These are phyloP conservation scores for Penicillium sp. DNA, from an alignment of 2,329 filamentous ascomycete genomes.

Conservation along the genomic window DNA sequence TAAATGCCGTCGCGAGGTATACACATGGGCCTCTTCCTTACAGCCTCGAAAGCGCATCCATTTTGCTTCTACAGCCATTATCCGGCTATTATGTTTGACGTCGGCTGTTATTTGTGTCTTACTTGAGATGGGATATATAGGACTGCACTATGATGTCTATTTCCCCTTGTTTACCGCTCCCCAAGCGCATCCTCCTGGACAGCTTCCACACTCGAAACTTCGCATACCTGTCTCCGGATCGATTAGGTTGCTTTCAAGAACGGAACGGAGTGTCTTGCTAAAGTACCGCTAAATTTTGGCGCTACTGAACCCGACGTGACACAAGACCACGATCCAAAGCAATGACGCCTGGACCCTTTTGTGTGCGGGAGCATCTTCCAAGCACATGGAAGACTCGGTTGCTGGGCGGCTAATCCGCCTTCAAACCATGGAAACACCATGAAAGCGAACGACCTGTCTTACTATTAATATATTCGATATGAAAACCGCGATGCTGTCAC, in stretches of 20 bases:
- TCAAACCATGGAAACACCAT: conserved; percentile 12
- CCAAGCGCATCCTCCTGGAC: not conserved
- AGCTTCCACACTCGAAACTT: not conserved
- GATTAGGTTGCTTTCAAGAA: not conserved
- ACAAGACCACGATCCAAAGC: not conserved
- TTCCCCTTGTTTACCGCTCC: not conserved
- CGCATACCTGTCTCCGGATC: not conserved
- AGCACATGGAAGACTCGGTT: conserved; percentile 5
- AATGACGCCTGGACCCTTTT: not conserved
- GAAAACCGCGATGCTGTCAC: not conserved
- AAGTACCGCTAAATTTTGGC: not conserved
- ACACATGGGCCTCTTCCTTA: not conserved
- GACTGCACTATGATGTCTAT: not conserved
- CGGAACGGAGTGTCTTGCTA: not conserved
- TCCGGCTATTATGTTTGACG: no score
- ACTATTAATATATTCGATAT: conserved; percentile 16
- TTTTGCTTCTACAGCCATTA: not conserved
- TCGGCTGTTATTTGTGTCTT: not conserved
- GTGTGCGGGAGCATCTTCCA: not conserved
- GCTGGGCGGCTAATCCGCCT: conserved; percentile 18
- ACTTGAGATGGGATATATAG: not conserved
- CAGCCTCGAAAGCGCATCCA: not conserved
- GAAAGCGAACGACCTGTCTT: conserved; percentile 3
- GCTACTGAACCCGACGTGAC: not conserved
- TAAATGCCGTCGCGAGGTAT: not conserved